Evolutionary conservation across 768 basidiomycete species (phyloP).

Genomic region (Artomyces pyxidatus): DNA sequence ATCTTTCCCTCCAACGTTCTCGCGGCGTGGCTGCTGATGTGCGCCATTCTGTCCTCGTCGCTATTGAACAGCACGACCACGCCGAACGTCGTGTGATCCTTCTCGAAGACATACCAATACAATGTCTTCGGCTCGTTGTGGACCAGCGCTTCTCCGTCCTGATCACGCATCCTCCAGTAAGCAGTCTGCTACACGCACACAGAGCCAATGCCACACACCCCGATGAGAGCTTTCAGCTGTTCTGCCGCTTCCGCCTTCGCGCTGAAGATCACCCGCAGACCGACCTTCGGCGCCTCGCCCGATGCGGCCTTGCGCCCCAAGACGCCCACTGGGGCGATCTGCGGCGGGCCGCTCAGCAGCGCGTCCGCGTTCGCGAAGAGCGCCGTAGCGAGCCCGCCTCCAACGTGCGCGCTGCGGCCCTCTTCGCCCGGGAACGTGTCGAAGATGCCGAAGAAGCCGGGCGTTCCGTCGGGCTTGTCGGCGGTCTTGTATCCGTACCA

Average conservation of each 20-base stretch:
- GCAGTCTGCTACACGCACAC: background rate
- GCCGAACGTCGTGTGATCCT: background rate
- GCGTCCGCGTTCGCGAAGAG: background rate
- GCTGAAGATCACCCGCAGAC: background rate
- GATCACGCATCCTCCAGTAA: background rate
- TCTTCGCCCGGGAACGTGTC: background rate
- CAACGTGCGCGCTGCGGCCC: slow-evolving; percentile 1
- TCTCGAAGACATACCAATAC: background rate
- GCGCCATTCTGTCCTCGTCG: background rate
- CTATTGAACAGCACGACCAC: background rate
- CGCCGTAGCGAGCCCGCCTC: background rate
- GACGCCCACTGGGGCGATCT: background rate
- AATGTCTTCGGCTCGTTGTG: background rate
- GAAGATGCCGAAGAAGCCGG: background rate
- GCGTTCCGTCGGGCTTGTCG: background rate
- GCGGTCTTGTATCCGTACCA: background rate
- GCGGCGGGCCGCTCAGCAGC: background rate
- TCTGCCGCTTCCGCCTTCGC: background rate
- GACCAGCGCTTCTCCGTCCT: background rate
- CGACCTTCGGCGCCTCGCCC: background rate
- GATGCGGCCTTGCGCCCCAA: background rate
- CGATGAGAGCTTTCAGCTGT: background rate
- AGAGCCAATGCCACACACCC: too few species aligned
- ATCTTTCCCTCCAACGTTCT: background rate
- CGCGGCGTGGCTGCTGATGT: background rate